These are phyloP conservation scores for Termitomyces sp. DNA, from an alignment of 768 basidiomycete species.

Conservation along the genomic window DNA sequence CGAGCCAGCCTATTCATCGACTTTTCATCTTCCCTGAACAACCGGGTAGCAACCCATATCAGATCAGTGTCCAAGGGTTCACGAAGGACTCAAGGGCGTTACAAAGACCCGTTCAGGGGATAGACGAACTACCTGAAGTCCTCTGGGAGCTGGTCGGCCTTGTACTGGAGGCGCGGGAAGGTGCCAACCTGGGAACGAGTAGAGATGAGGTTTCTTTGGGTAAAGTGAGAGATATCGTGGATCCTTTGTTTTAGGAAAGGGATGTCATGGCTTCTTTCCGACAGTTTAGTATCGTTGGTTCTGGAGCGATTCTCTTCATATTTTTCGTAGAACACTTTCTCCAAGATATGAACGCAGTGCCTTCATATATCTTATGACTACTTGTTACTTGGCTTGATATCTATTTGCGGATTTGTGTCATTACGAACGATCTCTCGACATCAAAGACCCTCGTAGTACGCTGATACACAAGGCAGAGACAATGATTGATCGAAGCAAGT, in stretches of 20 bases:
- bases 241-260: slow-evolving; percentile 16
- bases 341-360: too few relatives aligned
- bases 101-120: slow-evolving; percentile 22
- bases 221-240: slow-evolving; percentile 24
- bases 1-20: slow-evolving; percentile 31
- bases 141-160: slow-evolving; percentile 29
- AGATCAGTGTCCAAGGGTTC: slow-evolving; percentile 34
- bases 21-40: slow-evolving; percentile 21
- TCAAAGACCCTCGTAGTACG: not conserved
- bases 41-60: slow-evolving; percentile 15
- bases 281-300: not conserved
- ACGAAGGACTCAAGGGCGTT: slow-evolving; percentile 24
- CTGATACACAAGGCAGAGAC: not conserved
- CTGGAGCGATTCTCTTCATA: too few relatives aligned
- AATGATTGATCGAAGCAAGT: not conserved
- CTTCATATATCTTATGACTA: not conserved
- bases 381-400: not conserved
- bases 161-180: slow-evolving; percentile 29
- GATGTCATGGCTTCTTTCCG: not conserved
- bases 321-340: not conserved
- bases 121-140: slow-evolving; percentile 23
- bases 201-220: slow-evolving; percentile 23
- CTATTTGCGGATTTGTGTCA: not conserved
- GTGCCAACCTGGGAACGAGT: slow-evolving; percentile 10
- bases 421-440: not conserved